phyloP scores from a whole-genome alignment of 306 rosid genomes.

The Crataegus laevigata region DNA sequence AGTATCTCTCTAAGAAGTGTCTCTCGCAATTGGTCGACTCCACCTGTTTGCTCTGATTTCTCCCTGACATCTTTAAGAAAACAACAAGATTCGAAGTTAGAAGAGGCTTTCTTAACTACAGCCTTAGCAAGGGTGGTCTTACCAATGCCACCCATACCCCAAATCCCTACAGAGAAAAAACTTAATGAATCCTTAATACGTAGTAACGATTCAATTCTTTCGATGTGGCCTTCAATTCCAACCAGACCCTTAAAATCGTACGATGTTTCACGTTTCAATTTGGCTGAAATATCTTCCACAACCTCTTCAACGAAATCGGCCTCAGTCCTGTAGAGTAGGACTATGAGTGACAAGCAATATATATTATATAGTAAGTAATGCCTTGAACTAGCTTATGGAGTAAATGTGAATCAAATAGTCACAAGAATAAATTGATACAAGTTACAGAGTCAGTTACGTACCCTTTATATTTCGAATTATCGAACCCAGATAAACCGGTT shows the following conservation, averaged over 20 bases:
- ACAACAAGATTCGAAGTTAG: neutral
- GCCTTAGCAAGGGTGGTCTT: neutral
- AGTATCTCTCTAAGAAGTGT: neutral
- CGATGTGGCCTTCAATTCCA: neutral
- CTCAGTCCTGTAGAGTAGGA: neutral
- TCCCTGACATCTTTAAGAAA: slow-evolving; percentile 10
- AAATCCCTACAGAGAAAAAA: neutral
- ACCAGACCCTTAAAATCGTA: neutral
- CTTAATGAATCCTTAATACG: neutral
- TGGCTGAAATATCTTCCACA: neutral
- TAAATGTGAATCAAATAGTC: neutral
- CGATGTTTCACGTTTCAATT: neutral
- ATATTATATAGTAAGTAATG: neutral
- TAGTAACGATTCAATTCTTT: neutral
- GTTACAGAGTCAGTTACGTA: neutral
- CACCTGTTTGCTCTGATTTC: neutral
- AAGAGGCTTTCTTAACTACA: neutral
- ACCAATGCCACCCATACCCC: slow-evolving; percentile 20
- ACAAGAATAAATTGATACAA: neutral
- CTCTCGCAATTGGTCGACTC: neutral
- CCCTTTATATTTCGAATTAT: neutral
- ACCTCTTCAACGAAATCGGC: neutral
- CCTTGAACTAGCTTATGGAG: neutral
- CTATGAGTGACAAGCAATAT: neutral
- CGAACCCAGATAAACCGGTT: neutral